Evolutionary conservation across 495 filamentous ascomycete genomes (phyloP).

Genomic region (Pyrenopolyporus hunteri): DNA sequence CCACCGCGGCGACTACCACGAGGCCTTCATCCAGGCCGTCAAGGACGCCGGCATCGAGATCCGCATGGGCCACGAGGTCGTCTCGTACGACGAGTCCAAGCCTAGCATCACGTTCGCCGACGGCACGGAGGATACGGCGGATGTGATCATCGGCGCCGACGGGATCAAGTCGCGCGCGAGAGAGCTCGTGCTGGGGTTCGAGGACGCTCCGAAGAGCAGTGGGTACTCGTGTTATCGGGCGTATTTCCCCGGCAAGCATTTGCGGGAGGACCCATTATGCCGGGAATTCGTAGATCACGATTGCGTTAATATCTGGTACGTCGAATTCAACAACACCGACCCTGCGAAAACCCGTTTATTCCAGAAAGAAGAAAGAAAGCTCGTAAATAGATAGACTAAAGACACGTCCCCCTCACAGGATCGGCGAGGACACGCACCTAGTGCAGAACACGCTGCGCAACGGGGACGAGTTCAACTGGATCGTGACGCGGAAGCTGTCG

Average conservation of each 20-base stretch:
- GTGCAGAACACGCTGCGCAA: conserved; percentile 56
- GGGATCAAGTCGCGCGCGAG: conserved; percentile 56
- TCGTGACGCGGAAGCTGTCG: conserved; percentile 52
- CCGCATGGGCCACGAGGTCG: conserved; percentile 54
- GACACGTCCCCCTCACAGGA: no score
- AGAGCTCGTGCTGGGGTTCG: conserved; percentile 53
- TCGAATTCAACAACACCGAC: background rate
- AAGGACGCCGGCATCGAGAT: conserved; percentile 55
- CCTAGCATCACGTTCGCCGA: conserved; percentile 51
- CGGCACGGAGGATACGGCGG: conserved; percentile 39
- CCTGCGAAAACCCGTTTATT: background rate
- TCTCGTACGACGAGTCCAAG: conserved; percentile 52
- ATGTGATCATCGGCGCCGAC: conserved; percentile 46
- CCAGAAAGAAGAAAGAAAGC: no score
- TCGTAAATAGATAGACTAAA: no score
- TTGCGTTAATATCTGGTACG: conserved; percentile 58
- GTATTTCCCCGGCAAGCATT: conserved; percentile 52
- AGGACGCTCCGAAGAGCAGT: conserved; percentile 54
- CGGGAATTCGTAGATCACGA: conserved; percentile 54
- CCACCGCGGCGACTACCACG: conserved; percentile 60
- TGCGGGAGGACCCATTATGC: conserved; percentile 52
- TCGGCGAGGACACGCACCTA: conserved; percentile 56
- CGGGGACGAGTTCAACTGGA: conserved; percentile 61
- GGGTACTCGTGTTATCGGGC: conserved; percentile 58
- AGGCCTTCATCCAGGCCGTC: conserved; percentile 57